Evolutionary conservation across 306 rosid species (phyloP).

Genomic region (Biancaea sappan): DNA sequence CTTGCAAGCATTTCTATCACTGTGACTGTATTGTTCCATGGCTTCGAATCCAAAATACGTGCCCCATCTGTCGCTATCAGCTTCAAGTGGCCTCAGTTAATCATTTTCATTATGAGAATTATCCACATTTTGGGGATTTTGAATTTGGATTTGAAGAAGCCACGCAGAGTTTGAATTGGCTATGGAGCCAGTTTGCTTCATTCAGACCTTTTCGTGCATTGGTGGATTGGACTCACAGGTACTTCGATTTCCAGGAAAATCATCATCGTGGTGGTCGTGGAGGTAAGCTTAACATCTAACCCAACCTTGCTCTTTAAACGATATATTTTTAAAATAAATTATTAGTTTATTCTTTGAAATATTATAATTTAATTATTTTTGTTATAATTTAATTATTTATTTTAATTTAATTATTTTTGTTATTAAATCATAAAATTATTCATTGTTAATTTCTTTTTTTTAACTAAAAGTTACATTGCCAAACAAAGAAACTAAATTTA

Average conservation of each 20-base stretch:
- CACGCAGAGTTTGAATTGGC: conserved; percentile 35
- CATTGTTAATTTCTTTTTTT: too few species aligned
- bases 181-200: conserved; percentile 49
- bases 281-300: conserved; percentile 35
- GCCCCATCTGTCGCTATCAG: conserved; percentile 72
- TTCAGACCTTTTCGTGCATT: conserved; percentile 50
- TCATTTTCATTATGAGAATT: background rate
- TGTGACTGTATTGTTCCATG: conserved; percentile 70
- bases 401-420: too few species aligned
- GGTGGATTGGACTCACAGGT: conserved; percentile 43
- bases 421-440: too few species aligned
- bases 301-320: background rate
- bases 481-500: too few species aligned
- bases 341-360: too few species aligned
- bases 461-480: too few species aligned
- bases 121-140: background rate
- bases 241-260: conserved; percentile 26
- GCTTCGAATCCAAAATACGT: conserved; percentile 66
- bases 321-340: too few species aligned
- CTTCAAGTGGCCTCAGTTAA: conserved; percentile 3
- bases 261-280: background rate
- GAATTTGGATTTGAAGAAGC: conserved; percentile 35
- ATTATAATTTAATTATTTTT: too few species aligned
- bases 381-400: too few species aligned
- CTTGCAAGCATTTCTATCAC: conserved; percentile 84